These are phyloP conservation scores for Euphorbia pulcherrima DNA, from an alignment of 345 rosid species.

Conservation along the genomic window DNA sequence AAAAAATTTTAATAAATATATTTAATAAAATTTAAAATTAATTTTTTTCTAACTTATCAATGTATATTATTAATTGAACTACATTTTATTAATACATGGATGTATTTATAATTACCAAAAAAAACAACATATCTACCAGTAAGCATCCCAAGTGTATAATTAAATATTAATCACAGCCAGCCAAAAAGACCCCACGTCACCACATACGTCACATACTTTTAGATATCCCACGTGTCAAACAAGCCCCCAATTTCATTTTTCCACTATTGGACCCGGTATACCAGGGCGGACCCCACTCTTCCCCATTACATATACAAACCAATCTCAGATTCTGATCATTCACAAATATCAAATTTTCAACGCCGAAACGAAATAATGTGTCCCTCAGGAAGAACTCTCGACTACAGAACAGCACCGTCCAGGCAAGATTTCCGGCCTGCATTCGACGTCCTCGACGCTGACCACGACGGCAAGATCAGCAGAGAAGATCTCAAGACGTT, in stretches of 20 bases:
- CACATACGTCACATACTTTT: too few species aligned
- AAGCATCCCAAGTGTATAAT: background rate
- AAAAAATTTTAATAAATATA: too few species aligned
- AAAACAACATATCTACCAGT: background rate
- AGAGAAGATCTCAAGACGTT: constrained; percentile 57
- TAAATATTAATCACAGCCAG: too few species aligned
- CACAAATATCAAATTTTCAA: too few species aligned
- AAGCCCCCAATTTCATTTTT: constrained; percentile 4
- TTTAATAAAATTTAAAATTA: too few species aligned
- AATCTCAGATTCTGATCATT: background rate
- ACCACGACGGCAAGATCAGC: constrained; percentile 90
- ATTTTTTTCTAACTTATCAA: too few species aligned
- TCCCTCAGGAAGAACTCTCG: constrained; percentile 22
- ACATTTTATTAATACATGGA: too few species aligned
- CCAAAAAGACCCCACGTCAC: constrained; percentile 4
- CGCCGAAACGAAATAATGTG: constrained; percentile 19
- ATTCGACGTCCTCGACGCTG: constrained; percentile 77
- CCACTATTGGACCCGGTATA: background rate
- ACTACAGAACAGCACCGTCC: background rate
- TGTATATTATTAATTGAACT: too few species aligned
- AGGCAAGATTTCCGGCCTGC: constrained; percentile 46
- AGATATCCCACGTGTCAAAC: constrained; percentile 5
- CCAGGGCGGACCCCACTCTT: background rate
- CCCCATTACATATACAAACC: background rate
- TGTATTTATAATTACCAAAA: background rate